Evolutionary conservation across 768 basidiomycete genomes (phyloP).

Genomic region (Suillus hirtellus): DNA sequence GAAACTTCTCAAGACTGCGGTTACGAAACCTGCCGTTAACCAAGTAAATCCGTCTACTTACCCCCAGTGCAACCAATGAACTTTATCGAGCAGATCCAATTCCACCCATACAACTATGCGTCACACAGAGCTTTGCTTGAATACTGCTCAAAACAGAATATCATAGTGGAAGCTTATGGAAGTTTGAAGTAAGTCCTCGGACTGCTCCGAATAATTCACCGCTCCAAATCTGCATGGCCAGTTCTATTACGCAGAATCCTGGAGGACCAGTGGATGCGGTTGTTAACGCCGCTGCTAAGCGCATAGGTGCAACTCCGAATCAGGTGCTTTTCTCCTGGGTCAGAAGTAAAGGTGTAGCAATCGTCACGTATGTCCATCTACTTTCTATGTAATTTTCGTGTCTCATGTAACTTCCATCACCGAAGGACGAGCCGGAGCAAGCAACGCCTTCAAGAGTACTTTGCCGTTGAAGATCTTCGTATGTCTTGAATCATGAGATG

Average conservation of each 20-base stretch:
- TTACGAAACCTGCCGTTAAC: conserved; percentile 66
- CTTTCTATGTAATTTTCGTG: background rate
- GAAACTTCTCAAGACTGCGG: conserved; percentile 48
- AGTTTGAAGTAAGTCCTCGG: conserved; percentile 52
- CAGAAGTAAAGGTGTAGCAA: conserved; percentile 60
- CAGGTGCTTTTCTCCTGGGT: conserved; percentile 76
- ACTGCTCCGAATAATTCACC: conserved; percentile 25
- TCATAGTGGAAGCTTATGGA: conserved; percentile 65
- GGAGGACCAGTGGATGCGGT: conserved; percentile 66
- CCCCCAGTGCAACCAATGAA: background rate
- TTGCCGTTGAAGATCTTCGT: conserved; percentile 63
- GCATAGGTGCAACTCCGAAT: conserved; percentile 54
- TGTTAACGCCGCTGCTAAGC: conserved; percentile 50
- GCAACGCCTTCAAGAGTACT: conserved; percentile 64
- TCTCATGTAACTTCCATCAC: conserved; percentile 7
- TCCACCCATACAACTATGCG: conserved; percentile 74
- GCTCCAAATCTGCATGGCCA: conserved; percentile 21
- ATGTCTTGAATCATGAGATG: conserved; percentile 14
- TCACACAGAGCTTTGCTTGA: conserved; percentile 56
- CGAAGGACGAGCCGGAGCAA: conserved; percentile 60
- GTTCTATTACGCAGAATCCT: conserved; percentile 58
- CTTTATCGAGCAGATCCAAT: conserved; percentile 47
- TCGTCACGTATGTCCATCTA: conserved; percentile 53
- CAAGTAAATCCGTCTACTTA: conserved; percentile 43
- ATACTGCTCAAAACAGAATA: conserved; percentile 54